Base-by-base conservation (phyloP, 2,329 filamentous ascomycete species). In the Alternaria gansuensis region DNA sequence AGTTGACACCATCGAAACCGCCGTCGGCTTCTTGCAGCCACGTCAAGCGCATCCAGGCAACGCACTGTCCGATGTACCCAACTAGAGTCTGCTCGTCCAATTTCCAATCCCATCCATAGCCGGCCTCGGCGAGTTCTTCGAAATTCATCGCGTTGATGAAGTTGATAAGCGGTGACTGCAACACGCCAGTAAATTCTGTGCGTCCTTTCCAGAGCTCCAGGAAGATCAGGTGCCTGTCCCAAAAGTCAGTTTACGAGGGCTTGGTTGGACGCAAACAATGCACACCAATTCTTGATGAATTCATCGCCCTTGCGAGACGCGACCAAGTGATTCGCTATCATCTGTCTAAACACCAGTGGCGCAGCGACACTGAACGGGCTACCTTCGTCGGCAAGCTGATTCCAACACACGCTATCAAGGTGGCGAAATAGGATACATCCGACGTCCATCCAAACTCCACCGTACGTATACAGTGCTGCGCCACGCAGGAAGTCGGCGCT, bases 401-500 rank as follows among this genome's bases (percentile, higher is more conserved):
- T 58, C 79, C 78, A 81, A 43, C 77, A 80, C 34, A 80, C 68
- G 13, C 71, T 64, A 53, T 81, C 78, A 26, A 81, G 65, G 28
- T 66, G 61, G 5, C 78, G 66, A 31, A 79, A 65, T n/a, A 80
- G 57, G 14, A 81, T 71, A 40, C 68, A 74, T 4, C 79, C 78
- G 5, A 80, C 77, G 55, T 82, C 79, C 60, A 81, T 72, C 69
- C 75, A 80, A 0, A 75, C 77, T 23, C 80, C 79, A 6, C 79
- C 80, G 51, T 80, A 75, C 14, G 65, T 59, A 49, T 73, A 74
- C 13, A 82, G 59, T 5, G 75, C 69, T n/a, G 79, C 76, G 5
- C 82, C 73, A 0, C 83, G 79, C 5, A 84, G 69, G 0, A 84
- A 72, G 51, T 85, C 83, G 3, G 80, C 80, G 0, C 75, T 77